These are phyloP conservation scores for Colletotrichum sp. DNA, from an alignment of 2,329 filamentous ascomycete species.

Conservation along the genomic window DNA sequence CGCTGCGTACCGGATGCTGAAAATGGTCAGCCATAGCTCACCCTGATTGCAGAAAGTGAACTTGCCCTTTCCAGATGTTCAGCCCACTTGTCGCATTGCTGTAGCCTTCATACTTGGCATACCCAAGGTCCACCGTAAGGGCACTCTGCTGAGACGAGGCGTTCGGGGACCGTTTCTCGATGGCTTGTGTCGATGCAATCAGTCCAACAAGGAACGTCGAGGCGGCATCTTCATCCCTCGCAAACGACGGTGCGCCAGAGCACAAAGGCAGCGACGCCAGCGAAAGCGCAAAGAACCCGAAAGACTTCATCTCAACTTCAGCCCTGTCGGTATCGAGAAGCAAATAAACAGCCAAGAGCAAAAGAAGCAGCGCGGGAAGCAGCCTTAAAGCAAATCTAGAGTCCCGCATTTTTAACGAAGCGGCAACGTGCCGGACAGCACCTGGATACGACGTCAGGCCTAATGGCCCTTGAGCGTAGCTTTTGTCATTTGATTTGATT, in stretches of 20 bases:
- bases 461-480: neutral
- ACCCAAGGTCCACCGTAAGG: conserved; percentile 45
- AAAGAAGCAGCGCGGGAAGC: neutral
- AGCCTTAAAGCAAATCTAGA: neutral
- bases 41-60: neutral
- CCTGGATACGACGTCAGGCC: neutral
- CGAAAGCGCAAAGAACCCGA: neutral
- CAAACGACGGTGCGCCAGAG: neutral
- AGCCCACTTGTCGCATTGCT: conserved; percentile 38
- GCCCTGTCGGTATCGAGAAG: neutral
- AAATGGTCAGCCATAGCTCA: neutral
- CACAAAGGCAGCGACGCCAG: neutral
- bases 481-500: neutral
- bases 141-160: neutral
- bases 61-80: conserved; percentile 51
- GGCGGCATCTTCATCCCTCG: neutral
- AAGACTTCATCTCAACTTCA: neutral
- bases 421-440: neutral
- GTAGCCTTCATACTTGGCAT: conserved; percentile 48
- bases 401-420: neutral
- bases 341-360: neutral
- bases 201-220: neutral
- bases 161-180: neutral
- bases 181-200: neutral
- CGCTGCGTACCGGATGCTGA: conserved; percentile 49